Evolutionary conservation across 306 rosid species (phyloP).

Genomic region (Ceratonia siliqua): DNA sequence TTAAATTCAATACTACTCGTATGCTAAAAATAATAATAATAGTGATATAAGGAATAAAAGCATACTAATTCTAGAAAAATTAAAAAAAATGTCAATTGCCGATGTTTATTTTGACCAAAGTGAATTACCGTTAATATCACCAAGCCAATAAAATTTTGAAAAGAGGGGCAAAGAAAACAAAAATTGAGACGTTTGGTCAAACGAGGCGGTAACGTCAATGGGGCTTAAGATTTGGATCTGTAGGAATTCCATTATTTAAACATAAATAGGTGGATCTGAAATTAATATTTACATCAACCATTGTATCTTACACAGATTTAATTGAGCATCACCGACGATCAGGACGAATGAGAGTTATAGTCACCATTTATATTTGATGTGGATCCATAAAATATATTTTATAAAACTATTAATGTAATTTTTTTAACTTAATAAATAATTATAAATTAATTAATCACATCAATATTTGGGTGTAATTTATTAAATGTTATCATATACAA

Average conservation of each 20-base stretch:
- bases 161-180: not conserved
- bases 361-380: not conserved
- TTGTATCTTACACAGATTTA: constrained; percentile 33
- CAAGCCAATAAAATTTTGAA: not conserved
- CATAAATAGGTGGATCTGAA: constrained; percentile 37
- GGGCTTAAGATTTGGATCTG: constrained; percentile 43
- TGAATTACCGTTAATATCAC: not conserved
- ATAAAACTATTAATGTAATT: too few species aligned
- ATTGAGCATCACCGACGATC: constrained; percentile 52
- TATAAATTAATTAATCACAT: not conserved
- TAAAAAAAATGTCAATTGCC: too few species aligned
- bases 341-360: constrained; percentile 24
- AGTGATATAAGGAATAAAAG: too few species aligned
- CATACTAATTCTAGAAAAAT: too few species aligned
- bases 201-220: constrained; percentile 36
- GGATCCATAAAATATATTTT: not conserved
- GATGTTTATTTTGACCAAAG: not conserved
- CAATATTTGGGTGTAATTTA: not conserved
- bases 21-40: too few species aligned
- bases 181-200: constrained; percentile 38
- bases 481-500: not conserved
- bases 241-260: constrained; percentile 30
- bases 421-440: not conserved
- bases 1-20: too few species aligned
- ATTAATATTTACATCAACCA: constrained; percentile 31